Evolutionary conservation across 208 protist genomes (phyloP), one percentile per base, ranked within the genome.

Genomic region (Herpetomonas samuelpessoai): DNA sequence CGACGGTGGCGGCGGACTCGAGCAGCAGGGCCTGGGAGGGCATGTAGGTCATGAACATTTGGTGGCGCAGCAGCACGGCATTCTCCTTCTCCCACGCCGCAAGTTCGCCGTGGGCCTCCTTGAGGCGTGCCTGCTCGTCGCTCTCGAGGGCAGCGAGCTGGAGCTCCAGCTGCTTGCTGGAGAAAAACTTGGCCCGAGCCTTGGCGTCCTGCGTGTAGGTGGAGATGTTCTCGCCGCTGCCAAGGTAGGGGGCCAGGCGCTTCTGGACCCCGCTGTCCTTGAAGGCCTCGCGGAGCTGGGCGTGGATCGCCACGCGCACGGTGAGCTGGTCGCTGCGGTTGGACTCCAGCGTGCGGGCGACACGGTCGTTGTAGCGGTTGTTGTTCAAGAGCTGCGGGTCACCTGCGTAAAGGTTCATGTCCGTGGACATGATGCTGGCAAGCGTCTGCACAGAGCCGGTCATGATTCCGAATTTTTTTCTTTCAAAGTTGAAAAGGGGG

Each of bases 21-120:
- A 92, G 76, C 41, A 92, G 71, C 35, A 92, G 71, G 7, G 81
- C 76, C 62, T 81, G 71, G 12, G 86, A 86, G 7, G 86, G 86
- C 54, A 78, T 79, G 71, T 90, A 88, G 9, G 81, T 79, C 86
- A 91, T 91, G 66, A 93, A 93, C 83, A 90, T 88, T 59, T 80
- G 82, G 53, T 91, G 86, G 12, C 83, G 83, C 44, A 93, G 68
- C 35, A 90, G 81, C 19, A 90, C 77, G n/a, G 81, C 84, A 53
- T 92, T 90, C 39, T 87, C 79, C 10, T 71, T 68, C 68, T 92
- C 84, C 85, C 88, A 94, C 24, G 76, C 74, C 3, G 82, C 76
- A 24, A 94, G 79, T 57, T 79, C 74, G 10, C 80, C 79, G 66
- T 94, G 88, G 2, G 88, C 83, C 54, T 83, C 76, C 57, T 86